These are phyloP conservation scores for Pyropia haitanensis DNA, from an alignment of 23 red algal genomes.

Conservation along the genomic window DNA sequence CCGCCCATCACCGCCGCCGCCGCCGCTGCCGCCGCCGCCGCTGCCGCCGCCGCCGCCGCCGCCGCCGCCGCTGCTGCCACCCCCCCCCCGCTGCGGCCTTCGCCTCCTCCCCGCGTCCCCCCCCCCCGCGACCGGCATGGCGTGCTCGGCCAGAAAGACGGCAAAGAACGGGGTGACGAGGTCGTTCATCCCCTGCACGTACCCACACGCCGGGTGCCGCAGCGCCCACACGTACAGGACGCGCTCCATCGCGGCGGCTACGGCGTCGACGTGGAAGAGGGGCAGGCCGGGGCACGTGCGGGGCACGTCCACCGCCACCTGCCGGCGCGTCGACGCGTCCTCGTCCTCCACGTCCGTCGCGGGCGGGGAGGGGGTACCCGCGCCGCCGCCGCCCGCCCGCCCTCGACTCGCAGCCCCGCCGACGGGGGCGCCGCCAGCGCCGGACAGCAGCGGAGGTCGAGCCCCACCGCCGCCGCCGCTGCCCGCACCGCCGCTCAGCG, in stretches of 20 bases:
- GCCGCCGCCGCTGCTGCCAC: no score
- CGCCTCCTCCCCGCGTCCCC: no score
- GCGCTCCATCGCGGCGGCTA: conserved; percentile 44
- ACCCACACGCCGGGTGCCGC: conserved; percentile 73
- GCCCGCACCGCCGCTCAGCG: no score
- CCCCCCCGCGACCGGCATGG: no score
- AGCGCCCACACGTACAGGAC: conserved; percentile 72
- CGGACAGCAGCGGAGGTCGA: no score
- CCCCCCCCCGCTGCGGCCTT: no score
- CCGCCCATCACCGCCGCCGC: no score
- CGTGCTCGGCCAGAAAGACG: conserved; percentile 55
- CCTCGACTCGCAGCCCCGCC: no score
- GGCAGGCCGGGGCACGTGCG: conserved; percentile 52
- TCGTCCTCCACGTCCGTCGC: conserved; percentile 8
- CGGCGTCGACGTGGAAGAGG: conserved; percentile 51
- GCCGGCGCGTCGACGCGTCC: conserved; percentile 29
- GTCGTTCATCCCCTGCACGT: conserved; percentile 98
- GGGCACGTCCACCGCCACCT: conserved; percentile 87
- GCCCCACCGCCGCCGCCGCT: no score
- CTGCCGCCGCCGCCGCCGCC: no score
- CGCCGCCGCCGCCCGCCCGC: neutral
- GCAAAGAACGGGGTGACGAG: conserved; percentile 68
- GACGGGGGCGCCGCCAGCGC: no score
- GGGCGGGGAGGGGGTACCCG: neutral
- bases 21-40: no score